These are phyloP conservation scores for Solanum hybrid DNA, from an alignment of 305 asterid genomes.

Conservation along the genomic window DNA sequence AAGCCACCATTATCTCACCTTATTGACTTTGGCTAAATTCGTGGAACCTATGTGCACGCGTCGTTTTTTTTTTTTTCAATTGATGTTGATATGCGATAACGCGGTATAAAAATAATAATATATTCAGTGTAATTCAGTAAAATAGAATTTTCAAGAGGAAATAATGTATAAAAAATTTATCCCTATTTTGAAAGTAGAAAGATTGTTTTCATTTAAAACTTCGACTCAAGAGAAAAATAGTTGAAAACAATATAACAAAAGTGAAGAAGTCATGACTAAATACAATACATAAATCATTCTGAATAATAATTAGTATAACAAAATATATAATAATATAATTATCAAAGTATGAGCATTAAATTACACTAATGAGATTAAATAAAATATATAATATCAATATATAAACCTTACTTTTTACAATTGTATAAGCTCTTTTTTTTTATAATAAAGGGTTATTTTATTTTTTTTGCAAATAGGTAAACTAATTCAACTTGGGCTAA, in stretches of 20 bases:
- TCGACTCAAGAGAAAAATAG: neutral
- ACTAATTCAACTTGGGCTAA: neutral
- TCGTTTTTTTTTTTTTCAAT: neutral
- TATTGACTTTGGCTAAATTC: constrained; percentile 25
- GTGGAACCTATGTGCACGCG: constrained; percentile 21
- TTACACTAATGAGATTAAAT: neutral
- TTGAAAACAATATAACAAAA: neutral
- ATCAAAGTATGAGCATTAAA: neutral
- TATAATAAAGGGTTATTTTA: neutral
- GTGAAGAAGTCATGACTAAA: neutral
- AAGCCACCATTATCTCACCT: constrained; percentile 36
- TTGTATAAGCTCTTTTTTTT: neutral
- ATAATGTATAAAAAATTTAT: neutral
- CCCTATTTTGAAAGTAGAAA: neutral
- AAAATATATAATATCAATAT: neutral
- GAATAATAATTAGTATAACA: neutral
- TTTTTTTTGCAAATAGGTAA: neutral
- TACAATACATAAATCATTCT: no score
- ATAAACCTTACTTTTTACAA: neutral
- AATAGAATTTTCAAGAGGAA: rapidly evolving
- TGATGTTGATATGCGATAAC: neutral
- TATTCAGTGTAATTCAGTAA: neutral
- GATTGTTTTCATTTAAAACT: rapidly evolving
- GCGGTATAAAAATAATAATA: neutral
- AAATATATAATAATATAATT: neutral